These are phyloP conservation scores for Rutstroemia sp. DNA, from an alignment of 2,329 filamentous ascomycete genomes.

Conservation along the genomic window DNA sequence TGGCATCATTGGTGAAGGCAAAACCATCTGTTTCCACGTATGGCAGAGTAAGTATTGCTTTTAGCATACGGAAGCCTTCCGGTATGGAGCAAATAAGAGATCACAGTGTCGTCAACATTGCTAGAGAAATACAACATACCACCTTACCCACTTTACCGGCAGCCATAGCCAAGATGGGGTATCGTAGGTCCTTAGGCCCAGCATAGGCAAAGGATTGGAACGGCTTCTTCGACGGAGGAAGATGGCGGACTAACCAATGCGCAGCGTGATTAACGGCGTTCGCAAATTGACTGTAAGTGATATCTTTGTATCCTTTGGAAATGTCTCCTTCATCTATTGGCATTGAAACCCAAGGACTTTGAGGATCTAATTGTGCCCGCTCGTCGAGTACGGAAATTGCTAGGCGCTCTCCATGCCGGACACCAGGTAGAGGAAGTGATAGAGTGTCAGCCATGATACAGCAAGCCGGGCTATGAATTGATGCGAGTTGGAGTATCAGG, in stretches of 20 bases:
- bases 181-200: background rate
- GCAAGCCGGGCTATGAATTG: background rate
- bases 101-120: background rate
- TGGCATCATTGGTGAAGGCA: conserved; percentile 1
- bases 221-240: background rate
- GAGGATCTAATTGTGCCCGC: background rate
- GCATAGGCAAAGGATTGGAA: background rate
- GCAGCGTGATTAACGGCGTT: conserved; percentile 3
- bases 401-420: conserved; percentile 2
- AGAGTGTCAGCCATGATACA: background rate
- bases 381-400: conserved; percentile 2
- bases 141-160: background rate
- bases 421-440: background rate
- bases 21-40: background rate
- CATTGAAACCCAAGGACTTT: conserved; percentile 2
- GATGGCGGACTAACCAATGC: background rate
- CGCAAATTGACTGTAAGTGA: background rate
- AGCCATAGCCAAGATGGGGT: conserved; percentile 3
- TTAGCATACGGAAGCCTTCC: background rate
- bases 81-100: background rate
- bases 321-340: background rate
- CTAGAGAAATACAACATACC: background rate
- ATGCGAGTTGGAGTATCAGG: background rate
- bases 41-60: background rate
- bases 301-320: background rate